Evolutionary conservation across 768 basidiomycete genomes (phyloP).

Genomic region (Tricholoma sp.): DNA sequence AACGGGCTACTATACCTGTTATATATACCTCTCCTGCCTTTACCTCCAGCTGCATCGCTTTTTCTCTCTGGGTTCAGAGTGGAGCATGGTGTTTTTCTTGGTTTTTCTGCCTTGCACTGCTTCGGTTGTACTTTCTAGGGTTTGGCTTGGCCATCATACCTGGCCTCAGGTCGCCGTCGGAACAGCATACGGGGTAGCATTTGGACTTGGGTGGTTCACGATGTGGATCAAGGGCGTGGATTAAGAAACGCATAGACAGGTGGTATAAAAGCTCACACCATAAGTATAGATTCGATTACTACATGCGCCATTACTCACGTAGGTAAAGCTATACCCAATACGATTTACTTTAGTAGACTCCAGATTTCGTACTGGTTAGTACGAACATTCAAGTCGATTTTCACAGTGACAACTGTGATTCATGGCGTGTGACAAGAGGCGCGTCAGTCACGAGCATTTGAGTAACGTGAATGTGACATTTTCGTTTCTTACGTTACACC

Average conservation of each 20-base stretch:
- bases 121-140: conserved; percentile 55
- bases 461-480: conserved; percentile 6
- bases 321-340: too few relatives aligned
- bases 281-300: background rate
- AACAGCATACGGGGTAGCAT: conserved; percentile 45
- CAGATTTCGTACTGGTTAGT: too few relatives aligned
- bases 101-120: conserved; percentile 52
- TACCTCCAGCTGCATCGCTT: conserved; percentile 57
- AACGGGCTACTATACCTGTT: conserved; percentile 61
- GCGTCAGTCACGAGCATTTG: conserved; percentile 8
- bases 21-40: conserved; percentile 49
- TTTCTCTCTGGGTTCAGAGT: conserved; percentile 33
- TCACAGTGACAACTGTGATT: background rate
- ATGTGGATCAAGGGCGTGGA: conserved; percentile 39
- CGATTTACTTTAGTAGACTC: too few relatives aligned
- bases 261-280: too few relatives aligned
- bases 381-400: too few relatives aligned
- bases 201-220: conserved; percentile 51
- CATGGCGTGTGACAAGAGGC: background rate
- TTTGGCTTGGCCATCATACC: conserved; percentile 78
- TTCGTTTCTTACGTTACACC: conserved; percentile 4
- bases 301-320: background rate
- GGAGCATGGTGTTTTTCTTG: conserved; percentile 39
- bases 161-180: conserved; percentile 64
- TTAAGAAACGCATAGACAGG: conserved; percentile 11